Evolutionary conservation across 2,329 filamentous ascomycete genomes (phyloP).

Genomic region (Sporothrix brunneoviolacea): DNA sequence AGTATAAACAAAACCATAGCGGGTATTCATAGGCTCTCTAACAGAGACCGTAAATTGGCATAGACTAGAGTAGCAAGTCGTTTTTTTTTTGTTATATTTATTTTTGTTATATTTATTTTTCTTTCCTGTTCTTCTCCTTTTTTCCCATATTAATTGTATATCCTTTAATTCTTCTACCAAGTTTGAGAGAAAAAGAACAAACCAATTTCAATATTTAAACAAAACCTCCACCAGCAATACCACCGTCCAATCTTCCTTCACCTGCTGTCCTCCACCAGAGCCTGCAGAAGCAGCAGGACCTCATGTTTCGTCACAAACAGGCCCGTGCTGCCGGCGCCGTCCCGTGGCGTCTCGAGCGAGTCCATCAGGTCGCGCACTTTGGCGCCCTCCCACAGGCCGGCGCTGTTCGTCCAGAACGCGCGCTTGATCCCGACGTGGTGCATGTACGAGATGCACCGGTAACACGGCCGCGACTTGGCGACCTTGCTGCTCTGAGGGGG

Average conservation of each 20-base stretch:
- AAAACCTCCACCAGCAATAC: too few relatives aligned
- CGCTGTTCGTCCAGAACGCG: conserved; percentile 45
- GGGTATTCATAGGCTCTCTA: background rate
- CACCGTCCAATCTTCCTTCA: too few relatives aligned
- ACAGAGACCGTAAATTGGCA: background rate
- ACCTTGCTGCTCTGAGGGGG: conserved; percentile 16
- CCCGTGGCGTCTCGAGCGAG: background rate
- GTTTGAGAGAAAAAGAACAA: too few relatives aligned
- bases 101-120: background rate
- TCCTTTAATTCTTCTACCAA: too few relatives aligned
- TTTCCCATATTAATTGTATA: too few relatives aligned
- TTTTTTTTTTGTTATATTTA: background rate
- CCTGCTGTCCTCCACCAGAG: background rate
- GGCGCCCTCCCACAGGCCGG: conserved; percentile 42
- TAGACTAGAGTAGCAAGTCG: background rate
- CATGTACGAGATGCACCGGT: conserved; percentile 46
- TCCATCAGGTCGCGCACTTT: conserved; percentile 44
- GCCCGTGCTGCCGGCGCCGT: background rate
- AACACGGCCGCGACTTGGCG: conserved; percentile 41
- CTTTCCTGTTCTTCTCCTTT: background rate
- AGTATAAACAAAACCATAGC: background rate
- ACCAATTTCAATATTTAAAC: too few relatives aligned
- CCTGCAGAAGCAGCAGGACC: background rate
- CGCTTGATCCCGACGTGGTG: conserved; percentile 44
- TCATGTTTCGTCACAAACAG: conserved; percentile 1